Evolutionary conservation across 345 rosid genomes (phyloP).

Genomic region (Cardamine resedifolia): DNA sequence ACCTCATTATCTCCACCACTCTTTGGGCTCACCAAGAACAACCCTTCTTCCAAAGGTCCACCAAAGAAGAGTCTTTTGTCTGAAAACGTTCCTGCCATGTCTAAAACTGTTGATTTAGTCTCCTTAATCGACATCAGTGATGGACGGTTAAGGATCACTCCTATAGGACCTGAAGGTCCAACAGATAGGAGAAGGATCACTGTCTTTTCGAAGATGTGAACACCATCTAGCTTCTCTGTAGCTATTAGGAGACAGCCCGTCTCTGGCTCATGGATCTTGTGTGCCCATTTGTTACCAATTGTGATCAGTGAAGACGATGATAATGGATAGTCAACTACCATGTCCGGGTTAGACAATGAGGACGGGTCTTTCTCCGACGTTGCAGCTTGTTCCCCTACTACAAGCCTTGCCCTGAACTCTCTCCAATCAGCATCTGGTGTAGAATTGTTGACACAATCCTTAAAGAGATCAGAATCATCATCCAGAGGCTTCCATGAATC

Average conservation of each 20-base stretch:
- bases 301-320: constrained; percentile 27
- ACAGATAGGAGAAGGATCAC: constrained; percentile 75
- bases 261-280: constrained; percentile 70
- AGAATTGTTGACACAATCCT: constrained; percentile 28
- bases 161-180: constrained; percentile 71
- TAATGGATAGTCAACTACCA: constrained; percentile 37
- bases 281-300: constrained; percentile 78
- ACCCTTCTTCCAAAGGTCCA: constrained; percentile 79
- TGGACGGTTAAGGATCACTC: constrained; percentile 85
- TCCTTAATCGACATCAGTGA: constrained; percentile 81
- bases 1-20: constrained; percentile 42
- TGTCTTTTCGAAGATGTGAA: constrained; percentile 79
- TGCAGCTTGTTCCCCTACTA: constrained; percentile 50
- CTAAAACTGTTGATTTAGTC: constrained; percentile 53
- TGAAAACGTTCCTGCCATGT: constrained; percentile 59
- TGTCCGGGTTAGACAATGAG: constrained; percentile 40
- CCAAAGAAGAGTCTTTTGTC: constrained; percentile 79
- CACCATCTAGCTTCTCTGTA: constrained; percentile 85
- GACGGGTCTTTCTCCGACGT: constrained; percentile 39
- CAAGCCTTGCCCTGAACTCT: constrained; percentile 73
- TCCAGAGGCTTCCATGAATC: constrained; percentile 47
- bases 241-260: constrained; percentile 85
- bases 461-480: constrained; percentile 41
- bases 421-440: constrained; percentile 60
- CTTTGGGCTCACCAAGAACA: constrained; percentile 63